These are phyloP conservation scores for Zygotorulaspora sp. DNA, from an alignment of 805 yeast genomes.

Conservation along the genomic window DNA sequence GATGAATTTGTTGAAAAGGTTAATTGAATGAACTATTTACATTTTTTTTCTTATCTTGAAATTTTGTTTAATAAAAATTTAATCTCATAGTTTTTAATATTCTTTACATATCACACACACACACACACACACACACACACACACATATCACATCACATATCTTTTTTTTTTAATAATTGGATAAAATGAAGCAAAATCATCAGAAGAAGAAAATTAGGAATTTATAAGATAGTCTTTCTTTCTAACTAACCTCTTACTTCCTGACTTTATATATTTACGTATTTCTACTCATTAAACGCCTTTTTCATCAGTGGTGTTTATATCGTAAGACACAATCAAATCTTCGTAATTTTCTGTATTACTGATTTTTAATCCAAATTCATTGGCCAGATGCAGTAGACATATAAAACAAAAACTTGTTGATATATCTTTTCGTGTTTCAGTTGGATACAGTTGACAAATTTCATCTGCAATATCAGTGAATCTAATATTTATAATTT, in stretches of 20 bases:
- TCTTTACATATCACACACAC: too few species aligned
- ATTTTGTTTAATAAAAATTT: too few species aligned
- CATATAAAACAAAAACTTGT: slow-evolving; percentile 85
- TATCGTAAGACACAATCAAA: slow-evolving; percentile 18
- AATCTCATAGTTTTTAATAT: too few species aligned
- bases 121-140: too few species aligned
- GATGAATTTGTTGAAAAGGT: slow-evolving; percentile 46
- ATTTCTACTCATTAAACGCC: neutral
- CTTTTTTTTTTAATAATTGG: too few species aligned
- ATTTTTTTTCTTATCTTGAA: too few species aligned
- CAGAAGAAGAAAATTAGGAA: too few species aligned
- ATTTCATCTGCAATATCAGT: slow-evolving; percentile 48
- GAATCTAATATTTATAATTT: slow-evolving; percentile 33
- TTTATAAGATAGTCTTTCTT: too few species aligned
- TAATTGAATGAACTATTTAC: neutral
- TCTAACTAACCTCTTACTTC: too few species aligned
- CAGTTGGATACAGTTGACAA: slow-evolving; percentile 48
- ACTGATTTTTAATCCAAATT: slow-evolving; percentile 61
- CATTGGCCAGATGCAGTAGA: slow-evolving; percentile 79
- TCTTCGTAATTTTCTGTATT: slow-evolving; percentile 40
- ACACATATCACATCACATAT: too few species aligned
- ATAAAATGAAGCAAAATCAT: too few species aligned
- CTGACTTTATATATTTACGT: too few species aligned
- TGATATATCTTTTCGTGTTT: slow-evolving; percentile 61
- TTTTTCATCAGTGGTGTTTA: neutral